Percentiles rank a stretch among this genome's conserved stretches.
Conservation (phyloP, 371 early-diverging fungal species). For the Phascolomyces articulosus region DNA sequence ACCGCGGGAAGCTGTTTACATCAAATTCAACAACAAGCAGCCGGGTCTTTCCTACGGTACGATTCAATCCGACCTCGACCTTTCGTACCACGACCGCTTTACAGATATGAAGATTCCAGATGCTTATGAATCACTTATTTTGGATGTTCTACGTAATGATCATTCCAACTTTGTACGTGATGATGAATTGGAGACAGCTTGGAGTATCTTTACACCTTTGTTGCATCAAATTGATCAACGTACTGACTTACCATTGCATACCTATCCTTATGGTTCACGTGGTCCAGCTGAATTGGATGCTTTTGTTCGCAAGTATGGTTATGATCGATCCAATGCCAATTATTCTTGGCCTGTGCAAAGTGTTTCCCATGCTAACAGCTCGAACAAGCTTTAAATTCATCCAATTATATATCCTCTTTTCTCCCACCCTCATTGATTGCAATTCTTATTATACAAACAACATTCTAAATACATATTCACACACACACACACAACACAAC, state of each 20-base stretch:
- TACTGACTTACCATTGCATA: slow-evolving; percentile 61
- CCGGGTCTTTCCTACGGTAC: slow-evolving; percentile 76
- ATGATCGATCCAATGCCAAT: slow-evolving; percentile 44
- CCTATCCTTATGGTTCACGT: slow-evolving; percentile 84
- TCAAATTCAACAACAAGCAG: slow-evolving; percentile 94
- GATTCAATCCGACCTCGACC: slow-evolving; percentile 88
- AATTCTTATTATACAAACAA: neutral
- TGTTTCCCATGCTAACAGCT: slow-evolving; percentile 20
- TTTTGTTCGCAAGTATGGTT: slow-evolving; percentile 78
- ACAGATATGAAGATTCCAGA: slow-evolving; percentile 88
- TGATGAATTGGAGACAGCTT: slow-evolving; percentile 95
- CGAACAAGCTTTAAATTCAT: slow-evolving; percentile 8
- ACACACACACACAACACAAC: no score
- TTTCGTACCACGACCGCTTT: slow-evolving; percentile 88
- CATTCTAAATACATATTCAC: neutral
- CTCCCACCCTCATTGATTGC: neutral
- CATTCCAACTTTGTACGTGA: slow-evolving; percentile 96
- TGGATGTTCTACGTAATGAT: slow-evolving; percentile 89
- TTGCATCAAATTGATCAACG: slow-evolving; percentile 82
- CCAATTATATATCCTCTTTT: neutral
- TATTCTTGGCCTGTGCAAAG: slow-evolving; percentile 49
- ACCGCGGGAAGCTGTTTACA: slow-evolving; percentile 92
- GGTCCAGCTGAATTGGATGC: slow-evolving; percentile 81
- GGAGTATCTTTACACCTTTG: slow-evolving; percentile 96
- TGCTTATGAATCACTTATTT: slow-evolving; percentile 92